Conservation (phyloP, 1,284 basidiomycete genomes). For the Coriolopsis trogii region DNA sequence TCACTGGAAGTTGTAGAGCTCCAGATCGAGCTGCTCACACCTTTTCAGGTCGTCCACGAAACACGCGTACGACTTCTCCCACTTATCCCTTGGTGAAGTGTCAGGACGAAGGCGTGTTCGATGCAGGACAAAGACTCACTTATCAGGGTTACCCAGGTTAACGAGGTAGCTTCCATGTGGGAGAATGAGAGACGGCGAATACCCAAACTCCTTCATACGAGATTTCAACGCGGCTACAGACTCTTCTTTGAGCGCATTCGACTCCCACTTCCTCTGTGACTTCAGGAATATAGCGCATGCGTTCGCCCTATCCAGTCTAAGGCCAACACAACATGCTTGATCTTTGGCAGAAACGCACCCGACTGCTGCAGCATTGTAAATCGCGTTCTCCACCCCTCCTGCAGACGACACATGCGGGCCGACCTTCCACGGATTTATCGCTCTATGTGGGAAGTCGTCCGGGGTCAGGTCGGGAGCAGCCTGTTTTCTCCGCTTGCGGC, state of each 20-base stretch:
- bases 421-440: slow-evolving; percentile 55
- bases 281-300: slow-evolving; percentile 87
- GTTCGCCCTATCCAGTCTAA: slow-evolving; percentile 58
- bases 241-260: slow-evolving; percentile 55
- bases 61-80: slow-evolving; percentile 78
- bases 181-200: slow-evolving; percentile 61
- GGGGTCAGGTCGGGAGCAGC: slow-evolving; percentile 11
- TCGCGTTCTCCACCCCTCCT: slow-evolving; percentile 77
- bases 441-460: slow-evolving; percentile 18
- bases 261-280: slow-evolving; percentile 81
- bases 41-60: slow-evolving; percentile 85
- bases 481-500: slow-evolving; percentile 2
- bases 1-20: slow-evolving; percentile 86
- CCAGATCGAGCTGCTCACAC: slow-evolving; percentile 77
- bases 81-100: slow-evolving; percentile 55
- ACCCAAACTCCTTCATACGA: slow-evolving; percentile 60
- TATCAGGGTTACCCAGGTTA: slow-evolving; percentile 83
- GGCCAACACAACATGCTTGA: neutral
- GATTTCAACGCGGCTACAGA: slow-evolving; percentile 58
- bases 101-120: neutral
- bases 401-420: slow-evolving; percentile 85
- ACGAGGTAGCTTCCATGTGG: slow-evolving; percentile 88
- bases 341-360: slow-evolving; percentile 48
- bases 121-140: slow-evolving; percentile 43
- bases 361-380: slow-evolving; percentile 73